Conservation (phyloP, 2,329 filamentous ascomycete species). For the Coniochaeta sp. region DNA sequence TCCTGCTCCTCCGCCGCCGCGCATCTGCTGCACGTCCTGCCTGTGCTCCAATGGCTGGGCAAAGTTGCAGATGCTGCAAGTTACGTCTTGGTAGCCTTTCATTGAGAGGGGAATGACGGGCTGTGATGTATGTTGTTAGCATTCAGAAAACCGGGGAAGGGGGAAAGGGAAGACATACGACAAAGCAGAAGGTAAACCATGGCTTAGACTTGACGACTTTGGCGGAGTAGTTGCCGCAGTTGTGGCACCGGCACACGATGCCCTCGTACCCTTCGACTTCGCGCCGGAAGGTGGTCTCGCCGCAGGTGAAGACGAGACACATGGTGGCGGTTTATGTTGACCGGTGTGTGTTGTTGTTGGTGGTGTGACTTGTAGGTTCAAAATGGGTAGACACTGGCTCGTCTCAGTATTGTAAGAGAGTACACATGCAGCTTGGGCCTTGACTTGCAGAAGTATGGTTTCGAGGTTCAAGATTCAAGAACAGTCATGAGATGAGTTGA, state of each 20-base stretch:
- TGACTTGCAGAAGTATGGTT: neutral
- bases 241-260: conserved; percentile 55
- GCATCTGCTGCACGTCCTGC: conserved; percentile 47
- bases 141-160: neutral
- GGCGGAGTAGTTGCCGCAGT: conserved; percentile 59
- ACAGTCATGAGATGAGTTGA: neutral
- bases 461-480: neutral
- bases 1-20: conserved; percentile 26
- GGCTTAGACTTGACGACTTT: conserved; percentile 56
- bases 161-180: conserved; percentile 37
- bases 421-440: too few species aligned
- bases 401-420: too few species aligned
- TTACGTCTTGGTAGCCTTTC: conserved; percentile 60
- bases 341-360: neutral
- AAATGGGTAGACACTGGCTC: too few species aligned
- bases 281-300: conserved; percentile 54
- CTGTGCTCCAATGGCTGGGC: conserved; percentile 57
- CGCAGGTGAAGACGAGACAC: conserved; percentile 58
- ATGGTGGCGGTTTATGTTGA: conserved; percentile 25
- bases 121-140: conserved; percentile 23
- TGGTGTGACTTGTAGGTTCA: neutral
- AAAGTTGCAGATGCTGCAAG: conserved; percentile 71
- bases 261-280: conserved; percentile 55
- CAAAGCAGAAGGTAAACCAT: conserved; percentile 76
- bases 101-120: conserved; percentile 66